These are phyloP conservation scores for Peterozyma toletana DNA, from an alignment of 805 yeast species.

Conservation along the genomic window DNA sequence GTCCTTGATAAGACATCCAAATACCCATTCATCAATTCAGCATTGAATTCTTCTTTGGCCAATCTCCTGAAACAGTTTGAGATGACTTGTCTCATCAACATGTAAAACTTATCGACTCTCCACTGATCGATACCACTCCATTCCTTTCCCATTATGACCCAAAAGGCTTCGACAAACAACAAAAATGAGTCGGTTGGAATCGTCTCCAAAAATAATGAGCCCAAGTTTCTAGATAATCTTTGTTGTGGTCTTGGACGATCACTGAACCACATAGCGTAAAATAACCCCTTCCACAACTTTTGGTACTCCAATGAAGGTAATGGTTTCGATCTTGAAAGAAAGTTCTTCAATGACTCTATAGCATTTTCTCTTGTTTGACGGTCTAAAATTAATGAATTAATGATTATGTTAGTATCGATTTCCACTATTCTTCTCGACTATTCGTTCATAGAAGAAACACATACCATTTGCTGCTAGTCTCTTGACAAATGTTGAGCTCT, in stretches of 20 bases:
- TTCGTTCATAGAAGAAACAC: conserved; percentile 7
- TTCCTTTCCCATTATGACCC: conserved; percentile 71
- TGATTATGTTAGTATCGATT: conserved; percentile 2
- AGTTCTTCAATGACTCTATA: conserved; percentile 53
- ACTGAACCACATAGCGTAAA: conserved; percentile 93
- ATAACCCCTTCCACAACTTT: conserved; percentile 95
- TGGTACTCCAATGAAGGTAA: conserved; percentile 51
- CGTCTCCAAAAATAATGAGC: conserved; percentile 38
- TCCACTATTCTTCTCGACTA: not conserved
- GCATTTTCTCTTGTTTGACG: conserved; percentile 72
- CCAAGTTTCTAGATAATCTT: conserved; percentile 67
- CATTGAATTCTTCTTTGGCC: conserved; percentile 46
- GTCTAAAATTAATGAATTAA: conserved; percentile 25
- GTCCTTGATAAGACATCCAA: conserved; percentile 32
- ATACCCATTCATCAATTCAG: conserved; percentile 35
- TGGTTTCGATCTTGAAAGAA: conserved; percentile 37
- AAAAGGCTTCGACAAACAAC: conserved; percentile 64
- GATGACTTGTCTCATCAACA: conserved; percentile 72
- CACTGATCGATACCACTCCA: conserved; percentile 82
- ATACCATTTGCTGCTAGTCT: conserved; percentile 72
- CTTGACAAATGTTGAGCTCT: conserved; percentile 56
- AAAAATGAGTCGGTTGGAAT: conserved; percentile 35
- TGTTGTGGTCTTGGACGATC: conserved; percentile 94
- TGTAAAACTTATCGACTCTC: conserved; percentile 81
- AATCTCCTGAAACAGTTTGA: conserved; percentile 58